Evolutionary conservation across 2,329 filamentous ascomycete species (phyloP), one percentile per base, ranked within the genome.

Genomic region (Leptographium wingfieldii): DNA sequence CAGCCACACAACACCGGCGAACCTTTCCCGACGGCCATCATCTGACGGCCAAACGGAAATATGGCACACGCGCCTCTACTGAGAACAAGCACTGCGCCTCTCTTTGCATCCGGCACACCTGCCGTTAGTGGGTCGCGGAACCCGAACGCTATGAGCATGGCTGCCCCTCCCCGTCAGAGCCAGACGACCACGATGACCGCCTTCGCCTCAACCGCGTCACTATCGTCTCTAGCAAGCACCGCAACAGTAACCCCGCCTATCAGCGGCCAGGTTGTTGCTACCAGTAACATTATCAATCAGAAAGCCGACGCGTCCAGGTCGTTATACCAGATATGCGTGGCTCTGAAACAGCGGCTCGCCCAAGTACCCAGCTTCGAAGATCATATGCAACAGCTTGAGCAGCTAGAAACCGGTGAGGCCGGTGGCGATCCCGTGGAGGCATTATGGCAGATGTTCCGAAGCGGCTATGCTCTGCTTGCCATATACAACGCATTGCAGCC

Each of bases 201-300:
- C 57, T 79, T 77, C 68, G 74, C 76, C 65, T 80, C 78, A 19
- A 77, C 76, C 43, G 75, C 78, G 54, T 83, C 80, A 16, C 70
- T 83, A 53, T 73, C 71, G 63, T 78, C 80, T 2, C 70, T 82
- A 55, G 69, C 73, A 53, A 79, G 72, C 66, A 69, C 73, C 14
- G 67, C 74, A 33, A 79, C 78, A 38, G 66, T 74, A 33, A 69
- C 73, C n/a, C 63, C 73, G 58, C 64, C 68, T 11, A 75, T 78
- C 55, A 82, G 78, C 62, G 84, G 84, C 54, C 82, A 82, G 62
- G 82, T 92, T 63, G 76, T 90, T 68, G 88, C 91, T 62, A 90
- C 88, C 62, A 82, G 88, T 72, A 96, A 96, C 73, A 95, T 99
- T 72, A 96, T 99, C 79, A 99, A 99, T 75, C 89, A 92, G 73